A percentile compares a stretch with the other conserved stretches of the same genome.
These are phyloP conservation scores for Groenewaldozyma auringiensis DNA, from an alignment of 1,139 yeast genomes.

Conservation along the genomic window DNA sequence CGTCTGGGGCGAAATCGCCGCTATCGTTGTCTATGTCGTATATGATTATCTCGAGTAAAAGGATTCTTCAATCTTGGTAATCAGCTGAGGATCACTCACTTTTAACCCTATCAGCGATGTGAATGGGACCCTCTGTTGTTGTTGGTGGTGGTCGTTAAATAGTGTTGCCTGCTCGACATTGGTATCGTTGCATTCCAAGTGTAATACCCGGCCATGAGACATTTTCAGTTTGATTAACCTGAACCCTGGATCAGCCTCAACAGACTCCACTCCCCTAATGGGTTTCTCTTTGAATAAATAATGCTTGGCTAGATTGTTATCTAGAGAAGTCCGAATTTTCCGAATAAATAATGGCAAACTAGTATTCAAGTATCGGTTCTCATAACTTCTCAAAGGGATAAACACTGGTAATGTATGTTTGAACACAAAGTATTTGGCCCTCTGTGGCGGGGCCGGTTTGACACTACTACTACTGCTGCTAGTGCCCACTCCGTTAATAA, in stretches of 20 bases:
- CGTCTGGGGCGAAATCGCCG: slow-evolving; percentile 48
- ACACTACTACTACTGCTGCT: not conserved
- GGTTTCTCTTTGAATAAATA: slow-evolving; percentile 4
- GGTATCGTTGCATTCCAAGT: slow-evolving; percentile 13
- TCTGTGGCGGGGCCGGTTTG: not conserved
- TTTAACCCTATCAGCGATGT: slow-evolving; percentile 1
- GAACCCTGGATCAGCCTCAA: slow-evolving; percentile 16
- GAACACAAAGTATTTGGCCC: slow-evolving; percentile 13
- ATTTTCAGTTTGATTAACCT: slow-evolving; percentile 16
- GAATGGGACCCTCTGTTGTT: not conserved
- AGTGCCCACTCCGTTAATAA: not conserved
- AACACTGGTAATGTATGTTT: slow-evolving; percentile 22
- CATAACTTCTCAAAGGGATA: slow-evolving; percentile 17
- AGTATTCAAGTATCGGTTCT: slow-evolving; percentile 12
- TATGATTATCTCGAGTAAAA: slow-evolving; percentile 13
- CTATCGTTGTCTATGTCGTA: slow-evolving; percentile 35
- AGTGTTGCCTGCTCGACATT: slow-evolving; percentile 10
- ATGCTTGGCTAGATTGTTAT: slow-evolving; percentile 9
- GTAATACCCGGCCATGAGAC: slow-evolving; percentile 5
- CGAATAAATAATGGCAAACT: slow-evolving; percentile 15
- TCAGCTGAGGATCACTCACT: not conserved
- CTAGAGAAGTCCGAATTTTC: slow-evolving; percentile 13
- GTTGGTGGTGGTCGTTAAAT: not conserved
- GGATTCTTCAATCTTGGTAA: not conserved
- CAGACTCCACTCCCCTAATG: slow-evolving; percentile 6